phyloP scores from a whole-genome alignment of 306 rosid genomes.

The Quercus variabilis region DNA sequence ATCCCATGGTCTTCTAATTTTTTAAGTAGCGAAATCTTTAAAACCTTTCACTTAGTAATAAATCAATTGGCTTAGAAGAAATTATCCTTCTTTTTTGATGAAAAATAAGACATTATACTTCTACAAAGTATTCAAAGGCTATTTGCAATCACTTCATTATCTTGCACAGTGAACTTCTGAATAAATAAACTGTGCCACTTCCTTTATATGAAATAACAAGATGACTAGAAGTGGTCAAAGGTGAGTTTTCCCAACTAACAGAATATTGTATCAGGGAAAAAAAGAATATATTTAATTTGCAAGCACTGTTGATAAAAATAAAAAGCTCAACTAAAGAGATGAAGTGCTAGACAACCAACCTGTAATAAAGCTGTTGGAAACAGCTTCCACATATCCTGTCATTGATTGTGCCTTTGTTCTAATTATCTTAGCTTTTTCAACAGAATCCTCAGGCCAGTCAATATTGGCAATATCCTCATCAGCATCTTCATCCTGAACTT shows the following conservation, averaged over 20 bases:
- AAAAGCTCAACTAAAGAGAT: not conserved
- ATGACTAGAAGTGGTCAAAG: not conserved
- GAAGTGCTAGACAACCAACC: slow-evolving; percentile 40
- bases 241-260: not conserved
- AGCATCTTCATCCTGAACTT: slow-evolving; percentile 47
- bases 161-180: not conserved
- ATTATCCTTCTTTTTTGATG: not conserved
- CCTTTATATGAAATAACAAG: not conserved
- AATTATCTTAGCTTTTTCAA: slow-evolving; percentile 80
- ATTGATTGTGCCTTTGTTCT: slow-evolving; percentile 73
- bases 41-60: not conserved
- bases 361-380: slow-evolving; percentile 81
- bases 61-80: not conserved
- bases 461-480: slow-evolving; percentile 44
- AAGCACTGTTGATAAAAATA: not conserved
- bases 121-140: not conserved
- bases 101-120: not conserved
- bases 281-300: not conserved
- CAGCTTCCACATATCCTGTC: slow-evolving; percentile 79
- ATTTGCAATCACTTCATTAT: not conserved
- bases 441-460: slow-evolving; percentile 90
- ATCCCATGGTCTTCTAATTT: not conserved
- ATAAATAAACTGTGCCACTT: not conserved
- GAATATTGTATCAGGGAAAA: not conserved
- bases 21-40: not conserved